phyloP scores from a whole-genome alignment of 495 filamentous ascomycete species.

The Tuber brumale region DNA sequence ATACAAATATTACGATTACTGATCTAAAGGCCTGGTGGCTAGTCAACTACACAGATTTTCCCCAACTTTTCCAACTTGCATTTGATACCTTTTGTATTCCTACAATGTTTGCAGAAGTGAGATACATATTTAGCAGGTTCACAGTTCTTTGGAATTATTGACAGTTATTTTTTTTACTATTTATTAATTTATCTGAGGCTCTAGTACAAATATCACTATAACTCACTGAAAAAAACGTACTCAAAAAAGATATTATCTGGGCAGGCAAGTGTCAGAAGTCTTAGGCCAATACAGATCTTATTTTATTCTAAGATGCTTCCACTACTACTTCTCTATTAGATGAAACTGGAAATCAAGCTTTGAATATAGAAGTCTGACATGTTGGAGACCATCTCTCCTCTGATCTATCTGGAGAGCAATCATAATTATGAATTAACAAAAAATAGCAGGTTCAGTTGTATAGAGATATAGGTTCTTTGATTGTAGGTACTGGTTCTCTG shows the following conservation, averaged over 20 bases:
- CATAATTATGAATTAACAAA: no score
- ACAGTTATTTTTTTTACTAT: background rate
- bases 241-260: slow-evolving; percentile 7
- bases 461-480: no score
- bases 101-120: background rate
- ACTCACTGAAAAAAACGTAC: background rate
- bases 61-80: background rate
- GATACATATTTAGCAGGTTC: background rate
- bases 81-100: background rate
- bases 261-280: slow-evolving; percentile 13
- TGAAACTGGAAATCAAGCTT: no score
- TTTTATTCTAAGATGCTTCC: background rate
- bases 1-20: background rate
- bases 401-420: no score
- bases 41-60: background rate
- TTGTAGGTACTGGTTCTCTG: no score
- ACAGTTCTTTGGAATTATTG: background rate
- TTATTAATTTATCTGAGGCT: background rate
- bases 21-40: background rate
- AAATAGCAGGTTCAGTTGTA: no score
- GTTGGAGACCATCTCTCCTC: no score
- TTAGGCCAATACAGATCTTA: background rate
- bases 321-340: no score
- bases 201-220: background rate
- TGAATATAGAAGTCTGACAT: no score